These are phyloP conservation scores for Stereocaulon alpinum DNA, from an alignment of 495 filamentous ascomycete genomes.

Conservation along the genomic window DNA sequence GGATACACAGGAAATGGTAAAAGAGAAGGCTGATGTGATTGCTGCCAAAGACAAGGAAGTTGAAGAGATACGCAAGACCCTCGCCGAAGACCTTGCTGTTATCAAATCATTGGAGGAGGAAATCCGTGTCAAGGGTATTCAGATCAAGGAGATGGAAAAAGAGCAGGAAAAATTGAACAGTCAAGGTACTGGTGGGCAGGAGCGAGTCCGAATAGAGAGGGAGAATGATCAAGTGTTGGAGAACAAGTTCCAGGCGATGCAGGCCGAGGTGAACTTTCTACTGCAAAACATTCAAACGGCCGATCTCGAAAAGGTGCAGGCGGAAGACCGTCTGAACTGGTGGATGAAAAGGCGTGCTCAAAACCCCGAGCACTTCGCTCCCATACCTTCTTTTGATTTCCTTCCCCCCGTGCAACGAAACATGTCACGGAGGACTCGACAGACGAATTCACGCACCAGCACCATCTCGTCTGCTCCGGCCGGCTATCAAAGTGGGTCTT, in stretches of 20 bases:
- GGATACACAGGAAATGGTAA: constrained; percentile 37
- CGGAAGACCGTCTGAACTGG: constrained; percentile 43
- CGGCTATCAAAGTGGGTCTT: constrained; percentile 28
- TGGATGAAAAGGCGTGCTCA: constrained; percentile 35
- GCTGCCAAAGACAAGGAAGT: constrained; percentile 34
- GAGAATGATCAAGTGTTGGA: constrained; percentile 51
- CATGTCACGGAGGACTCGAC: constrained; percentile 38
- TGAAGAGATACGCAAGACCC: constrained; percentile 40
- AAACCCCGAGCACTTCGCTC: constrained; percentile 35
- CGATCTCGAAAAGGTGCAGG: constrained; percentile 42
- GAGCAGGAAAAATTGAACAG: constrained; percentile 49
- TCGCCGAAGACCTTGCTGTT: constrained; percentile 39
- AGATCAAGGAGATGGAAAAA: constrained; percentile 54
- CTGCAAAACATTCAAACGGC: constrained; percentile 39
- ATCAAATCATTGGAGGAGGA: constrained; percentile 53
- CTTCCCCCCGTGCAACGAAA: constrained; percentile 30
- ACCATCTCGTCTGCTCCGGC: constrained; percentile 39
- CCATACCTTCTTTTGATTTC: constrained; percentile 34
- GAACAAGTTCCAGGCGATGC: constrained; percentile 35
- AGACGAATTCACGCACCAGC: constrained; percentile 40
- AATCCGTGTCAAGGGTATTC: constrained; percentile 48
- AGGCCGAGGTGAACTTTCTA: constrained; percentile 41
- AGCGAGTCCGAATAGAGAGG: constrained; percentile 38
- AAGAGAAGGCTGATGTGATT: constrained; percentile 35
- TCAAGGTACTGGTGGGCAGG: constrained; percentile 39